Percentiles rank a stretch among this genome's conserved stretches.
These are phyloP conservation scores for Aurinia saxatilis DNA, from an alignment of 345 rosid genomes.

Conservation along the genomic window DNA sequence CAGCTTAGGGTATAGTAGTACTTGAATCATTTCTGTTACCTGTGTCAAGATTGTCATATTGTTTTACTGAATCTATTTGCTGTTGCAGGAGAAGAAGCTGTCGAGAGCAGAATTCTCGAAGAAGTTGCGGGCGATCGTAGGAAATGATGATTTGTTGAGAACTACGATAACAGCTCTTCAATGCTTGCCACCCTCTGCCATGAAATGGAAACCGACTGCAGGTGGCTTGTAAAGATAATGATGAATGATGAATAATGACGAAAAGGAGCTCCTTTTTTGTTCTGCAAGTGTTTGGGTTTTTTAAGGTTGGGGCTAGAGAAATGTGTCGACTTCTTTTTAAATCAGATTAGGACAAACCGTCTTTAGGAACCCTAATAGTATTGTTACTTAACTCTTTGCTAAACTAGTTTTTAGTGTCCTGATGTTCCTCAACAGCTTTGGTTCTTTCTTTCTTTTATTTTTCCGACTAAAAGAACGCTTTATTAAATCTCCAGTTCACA, in stretches of 20 bases:
- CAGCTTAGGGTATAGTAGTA: constrained; percentile 49
- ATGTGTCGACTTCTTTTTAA: constrained; percentile 22
- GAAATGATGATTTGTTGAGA: constrained; percentile 53
- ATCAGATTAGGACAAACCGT: neutral
- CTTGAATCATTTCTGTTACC: neutral
- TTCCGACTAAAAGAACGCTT: too few relatives aligned
- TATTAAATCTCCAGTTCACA: too few relatives aligned
- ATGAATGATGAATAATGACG: neutral
- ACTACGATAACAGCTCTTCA: constrained; percentile 61
- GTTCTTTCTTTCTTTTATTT: neutral
- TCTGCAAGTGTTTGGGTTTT: neutral
- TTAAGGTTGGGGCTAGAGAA: neutral
- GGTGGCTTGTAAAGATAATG: neutral
- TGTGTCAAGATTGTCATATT: neutral
- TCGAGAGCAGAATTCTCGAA: constrained; percentile 46
- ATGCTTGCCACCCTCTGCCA: constrained; percentile 23
- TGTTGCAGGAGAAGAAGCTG: constrained; percentile 52
- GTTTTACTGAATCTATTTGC: neutral
- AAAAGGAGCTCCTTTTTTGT: neutral
- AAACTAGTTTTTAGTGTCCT: neutral
- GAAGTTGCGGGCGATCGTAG: constrained; percentile 55
- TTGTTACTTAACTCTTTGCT: neutral
- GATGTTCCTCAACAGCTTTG: neutral
- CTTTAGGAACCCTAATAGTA: neutral
- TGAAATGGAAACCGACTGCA: neutral